Evolutionary conservation across 768 basidiomycete species (phyloP).

Genomic region (Naganishia antarctica): DNA sequence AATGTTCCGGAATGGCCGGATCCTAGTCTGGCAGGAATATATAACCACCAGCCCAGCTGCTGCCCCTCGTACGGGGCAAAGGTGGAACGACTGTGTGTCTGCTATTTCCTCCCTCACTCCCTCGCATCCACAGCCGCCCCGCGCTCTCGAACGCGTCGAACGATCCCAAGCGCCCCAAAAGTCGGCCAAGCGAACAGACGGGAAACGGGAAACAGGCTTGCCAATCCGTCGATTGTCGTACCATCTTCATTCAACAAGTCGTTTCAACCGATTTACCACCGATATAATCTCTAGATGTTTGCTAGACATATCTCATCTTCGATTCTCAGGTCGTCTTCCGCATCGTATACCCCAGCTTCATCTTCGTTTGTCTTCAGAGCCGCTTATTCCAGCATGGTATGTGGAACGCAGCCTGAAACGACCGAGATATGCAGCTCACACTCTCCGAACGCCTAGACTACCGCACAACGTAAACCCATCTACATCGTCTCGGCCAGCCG

Average conservation of each 20-base stretch:
- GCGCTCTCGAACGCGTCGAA: slow-evolving; percentile 2
- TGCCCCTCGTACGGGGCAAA: no score
- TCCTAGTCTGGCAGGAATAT: slow-evolving; percentile 6
- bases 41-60: no score
- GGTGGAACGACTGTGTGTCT: no score
- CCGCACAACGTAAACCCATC: slow-evolving; percentile 30
- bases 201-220: neutral
- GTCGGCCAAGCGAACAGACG: slow-evolving; percentile 5
- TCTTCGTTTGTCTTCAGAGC: slow-evolving; percentile 5
- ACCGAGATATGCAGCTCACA: neutral
- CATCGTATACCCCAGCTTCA: slow-evolving; percentile 14
- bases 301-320: slow-evolving; percentile 12
- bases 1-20: slow-evolving; percentile 10
- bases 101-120: neutral
- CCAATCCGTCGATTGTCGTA: no score
- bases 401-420: no score
- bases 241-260: neutral
- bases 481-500: slow-evolving; percentile 84
- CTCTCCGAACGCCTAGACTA: neutral
- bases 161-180: slow-evolving; percentile 17
- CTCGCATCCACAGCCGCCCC: neutral
- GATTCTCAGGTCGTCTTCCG: slow-evolving; percentile 8
- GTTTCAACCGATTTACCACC: neutral
- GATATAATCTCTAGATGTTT: neutral
- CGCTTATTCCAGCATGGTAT: slow-evolving; percentile 15